Conservation (phyloP, 1,284 basidiomycete species). For the Golubevia sp. region DNA sequence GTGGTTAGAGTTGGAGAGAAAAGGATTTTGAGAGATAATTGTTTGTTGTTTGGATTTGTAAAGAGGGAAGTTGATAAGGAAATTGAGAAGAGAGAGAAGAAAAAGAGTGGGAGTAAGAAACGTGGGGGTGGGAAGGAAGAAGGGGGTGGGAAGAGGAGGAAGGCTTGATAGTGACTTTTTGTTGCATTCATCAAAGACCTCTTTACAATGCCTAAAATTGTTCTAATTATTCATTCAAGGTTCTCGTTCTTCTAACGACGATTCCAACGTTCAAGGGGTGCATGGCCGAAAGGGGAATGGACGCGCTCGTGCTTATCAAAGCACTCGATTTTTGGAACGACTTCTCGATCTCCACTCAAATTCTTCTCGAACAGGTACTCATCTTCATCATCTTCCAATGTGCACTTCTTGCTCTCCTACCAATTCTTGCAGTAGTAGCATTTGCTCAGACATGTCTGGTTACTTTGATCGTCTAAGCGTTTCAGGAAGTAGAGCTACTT, state of each 20-base stretch:
- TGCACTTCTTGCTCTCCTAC: background rate
- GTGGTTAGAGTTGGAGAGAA: conserved; percentile 82
- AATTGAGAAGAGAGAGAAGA: background rate
- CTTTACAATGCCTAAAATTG: background rate
- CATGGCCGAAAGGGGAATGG: background rate
- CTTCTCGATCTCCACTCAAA: background rate
- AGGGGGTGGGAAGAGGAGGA: background rate
- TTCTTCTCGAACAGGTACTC: too few species aligned
- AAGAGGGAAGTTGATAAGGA: background rate
- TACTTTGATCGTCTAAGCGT: background rate
- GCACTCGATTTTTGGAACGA: background rate
- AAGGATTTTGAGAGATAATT: conserved; percentile 66
- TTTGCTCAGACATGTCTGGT: too few species aligned
- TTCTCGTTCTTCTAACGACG: too few species aligned
- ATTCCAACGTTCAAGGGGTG: too few species aligned
- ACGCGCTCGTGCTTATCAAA: background rate
- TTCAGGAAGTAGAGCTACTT: background rate
- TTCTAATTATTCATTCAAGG: too few species aligned
- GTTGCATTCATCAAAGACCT: background rate
- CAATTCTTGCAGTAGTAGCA: too few species aligned
- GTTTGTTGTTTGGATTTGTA: background rate
- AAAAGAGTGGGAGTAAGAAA: background rate
- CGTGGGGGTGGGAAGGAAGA: background rate
- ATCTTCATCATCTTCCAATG: background rate
- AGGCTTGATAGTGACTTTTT: background rate